Percentiles rank a stretch among this genome's conserved stretches.
Evolutionary conservation across 1,284 basidiomycete species (phyloP).

Genomic region (Trametes polyzona): DNA sequence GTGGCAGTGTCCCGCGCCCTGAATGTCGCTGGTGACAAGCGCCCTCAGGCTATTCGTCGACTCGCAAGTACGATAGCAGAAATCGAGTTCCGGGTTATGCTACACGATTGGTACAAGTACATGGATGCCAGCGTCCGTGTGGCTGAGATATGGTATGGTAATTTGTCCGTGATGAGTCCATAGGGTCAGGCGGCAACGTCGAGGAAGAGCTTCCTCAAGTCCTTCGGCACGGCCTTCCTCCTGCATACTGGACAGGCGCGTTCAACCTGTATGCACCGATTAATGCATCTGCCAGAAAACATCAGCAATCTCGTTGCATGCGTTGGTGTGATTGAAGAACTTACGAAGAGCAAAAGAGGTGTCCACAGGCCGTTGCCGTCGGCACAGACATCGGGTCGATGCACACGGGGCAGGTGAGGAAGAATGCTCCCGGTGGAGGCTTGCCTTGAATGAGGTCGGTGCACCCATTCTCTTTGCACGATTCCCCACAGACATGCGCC

Average conservation of each 20-base stretch:
- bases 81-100: neutral
- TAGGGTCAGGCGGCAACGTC: neutral
- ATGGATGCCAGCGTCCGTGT: neutral
- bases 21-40: neutral
- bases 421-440: neutral
- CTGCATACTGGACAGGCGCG: conserved; percentile 35
- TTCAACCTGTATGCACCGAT: conserved; percentile 23
- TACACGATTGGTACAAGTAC: too few species aligned
- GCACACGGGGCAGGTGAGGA: conserved; percentile 34
- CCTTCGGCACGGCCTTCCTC: conserved; percentile 18
- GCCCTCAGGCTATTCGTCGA: neutral
- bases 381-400: conserved; percentile 30
- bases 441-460: neutral
- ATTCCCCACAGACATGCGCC: neutral
- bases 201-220: conserved; percentile 32
- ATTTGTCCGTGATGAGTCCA: neutral
- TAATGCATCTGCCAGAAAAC: conserved; percentile 28
- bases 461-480: neutral
- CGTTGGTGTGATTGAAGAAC: neutral
- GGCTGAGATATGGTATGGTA: neutral
- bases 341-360: conserved; percentile 36
- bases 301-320: neutral
- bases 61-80: neutral
- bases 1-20: too few species aligned
- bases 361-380: conserved; percentile 33